Base-by-base conservation (phyloP, 73 alveolate genomes). In the Paramecium biaurelia region DNA sequence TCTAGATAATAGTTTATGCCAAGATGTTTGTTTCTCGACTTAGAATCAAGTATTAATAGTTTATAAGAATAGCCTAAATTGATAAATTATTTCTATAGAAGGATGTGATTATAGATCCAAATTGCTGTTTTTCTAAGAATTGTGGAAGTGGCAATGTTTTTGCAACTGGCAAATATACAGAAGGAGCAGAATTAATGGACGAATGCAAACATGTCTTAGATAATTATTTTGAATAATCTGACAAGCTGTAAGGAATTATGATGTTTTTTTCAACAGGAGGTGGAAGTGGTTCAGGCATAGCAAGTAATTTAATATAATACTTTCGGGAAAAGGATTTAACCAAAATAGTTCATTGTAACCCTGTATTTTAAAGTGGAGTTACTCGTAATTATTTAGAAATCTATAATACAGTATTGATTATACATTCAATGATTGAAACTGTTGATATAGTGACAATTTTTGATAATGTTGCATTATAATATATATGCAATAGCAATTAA, bases 271-370 rank as follows among this genome's bases (percentile, higher is more conserved):
- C 92, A 28, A 24, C 67, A 12, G 85, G 92, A 15, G 92, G 92
- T 15, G 92, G 92, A 30, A 85, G 85, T 30, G 92, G 92, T 24
- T 57, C 85, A 14, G 92, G 92, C 6, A 47, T 85, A 21, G 92
- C 85, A 34, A 57, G 68, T 30, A 49, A 49, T n/a, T 58, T 85
- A 24, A 85, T 85, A 18, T 85, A 12, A 26, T 49, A 85, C 21
- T 32, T 85, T 26, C 58, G 92, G 21, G 92, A 85, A 57, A 53
- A 47, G 59, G 58, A 85, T 28, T 57, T 57, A 24, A 76, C 58
- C 37, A 85, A 76, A 57, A 85, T 85, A 49, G 56, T 85, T 28
- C 67, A 68, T 15, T 30, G 68, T 14, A 49, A 57, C 28, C 47
- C 92, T 85, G 85, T 85, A 49, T 28, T 53, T 42, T 72, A 45